A percentile compares a stretch with the other conserved stretches of the same genome.
These are phyloP conservation scores for Talaromyces sp. DNA, from an alignment of 2,329 filamentous ascomycete genomes.

Conservation along the genomic window DNA sequence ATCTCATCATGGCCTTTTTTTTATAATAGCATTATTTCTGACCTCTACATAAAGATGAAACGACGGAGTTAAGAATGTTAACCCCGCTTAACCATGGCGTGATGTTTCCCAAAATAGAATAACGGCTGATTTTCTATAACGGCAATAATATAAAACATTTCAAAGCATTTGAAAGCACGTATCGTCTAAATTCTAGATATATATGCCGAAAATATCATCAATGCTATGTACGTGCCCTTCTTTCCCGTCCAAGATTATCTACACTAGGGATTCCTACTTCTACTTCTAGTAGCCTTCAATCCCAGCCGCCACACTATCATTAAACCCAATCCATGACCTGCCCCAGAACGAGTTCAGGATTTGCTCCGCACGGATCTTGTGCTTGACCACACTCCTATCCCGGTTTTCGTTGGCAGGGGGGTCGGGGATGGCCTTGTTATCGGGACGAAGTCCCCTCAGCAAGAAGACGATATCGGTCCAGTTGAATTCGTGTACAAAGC, in stretches of 20 bases:
- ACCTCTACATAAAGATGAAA: background rate
- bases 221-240: background rate
- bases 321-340: background rate
- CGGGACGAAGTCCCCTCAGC: constrained; percentile 34
- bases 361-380: background rate
- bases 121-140: background rate
- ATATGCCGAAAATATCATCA: background rate
- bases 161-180: background rate
- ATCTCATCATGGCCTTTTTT: background rate
- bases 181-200: background rate
- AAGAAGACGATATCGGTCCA: constrained; percentile 39
- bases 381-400: background rate
- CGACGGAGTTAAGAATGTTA: background rate
- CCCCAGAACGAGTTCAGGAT: background rate
- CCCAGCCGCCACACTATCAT: background rate
- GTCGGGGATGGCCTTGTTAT: background rate
- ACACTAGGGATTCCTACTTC: background rate
- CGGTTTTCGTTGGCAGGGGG: background rate
- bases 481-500: constrained; percentile 44
- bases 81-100: background rate
- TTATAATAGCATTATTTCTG: background rate
- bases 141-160: background rate
- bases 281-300: background rate
- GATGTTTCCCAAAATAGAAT: background rate
- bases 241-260: background rate